These are phyloP conservation scores for Penicillium sp. DNA, from an alignment of 2,329 filamentous ascomycete genomes.

Conservation along the genomic window DNA sequence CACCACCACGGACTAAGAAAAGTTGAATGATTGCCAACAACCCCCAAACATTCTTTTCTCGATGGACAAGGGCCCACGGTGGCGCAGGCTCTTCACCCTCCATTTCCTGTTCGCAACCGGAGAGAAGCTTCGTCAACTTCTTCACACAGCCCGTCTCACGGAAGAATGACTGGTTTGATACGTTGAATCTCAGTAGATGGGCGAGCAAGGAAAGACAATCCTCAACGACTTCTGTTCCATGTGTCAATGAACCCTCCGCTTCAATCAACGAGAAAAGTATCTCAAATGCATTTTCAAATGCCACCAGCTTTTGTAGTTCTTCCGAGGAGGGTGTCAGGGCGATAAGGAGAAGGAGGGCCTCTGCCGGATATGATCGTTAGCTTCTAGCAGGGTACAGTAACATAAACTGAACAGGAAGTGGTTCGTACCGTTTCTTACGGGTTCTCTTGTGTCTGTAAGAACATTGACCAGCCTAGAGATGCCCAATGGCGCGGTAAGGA, in stretches of 20 bases:
- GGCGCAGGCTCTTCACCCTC: constrained; percentile 62
- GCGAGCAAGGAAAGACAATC: constrained; percentile 90
- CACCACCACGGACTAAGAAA: constrained; percentile 80
- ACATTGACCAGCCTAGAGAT: constrained; percentile 83
- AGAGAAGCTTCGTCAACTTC: constrained; percentile 71
- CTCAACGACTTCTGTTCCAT: constrained; percentile 86
- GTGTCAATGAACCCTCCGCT: constrained; percentile 76
- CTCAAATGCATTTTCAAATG: constrained; percentile 93
- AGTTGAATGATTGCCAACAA: constrained; percentile 83
- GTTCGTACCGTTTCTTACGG: constrained; percentile 74
- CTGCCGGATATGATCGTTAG: constrained; percentile 43
- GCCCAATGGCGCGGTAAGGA: constrained; percentile 85
- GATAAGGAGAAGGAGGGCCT: constrained; percentile 83
- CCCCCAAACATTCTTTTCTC: constrained; percentile 90
- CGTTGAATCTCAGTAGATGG: constrained; percentile 83
- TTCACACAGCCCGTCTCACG: constrained; percentile 84
- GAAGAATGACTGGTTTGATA: constrained; percentile 92
- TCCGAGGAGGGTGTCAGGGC: constrained; percentile 83
- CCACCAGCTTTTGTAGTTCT: constrained; percentile 92
- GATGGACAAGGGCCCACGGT: constrained; percentile 75
- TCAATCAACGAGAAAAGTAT: constrained; percentile 81
- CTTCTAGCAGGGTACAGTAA: background rate
- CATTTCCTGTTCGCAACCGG: constrained; percentile 57
- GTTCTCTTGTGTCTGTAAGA: constrained; percentile 83
- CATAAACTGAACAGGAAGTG: constrained; percentile 14